A percentile compares a stretch with the other conserved stretches of the same genome.
These are phyloP conservation scores for Lactuca saligna DNA, from an alignment of 129 eudicot species.

Conservation along the genomic window DNA sequence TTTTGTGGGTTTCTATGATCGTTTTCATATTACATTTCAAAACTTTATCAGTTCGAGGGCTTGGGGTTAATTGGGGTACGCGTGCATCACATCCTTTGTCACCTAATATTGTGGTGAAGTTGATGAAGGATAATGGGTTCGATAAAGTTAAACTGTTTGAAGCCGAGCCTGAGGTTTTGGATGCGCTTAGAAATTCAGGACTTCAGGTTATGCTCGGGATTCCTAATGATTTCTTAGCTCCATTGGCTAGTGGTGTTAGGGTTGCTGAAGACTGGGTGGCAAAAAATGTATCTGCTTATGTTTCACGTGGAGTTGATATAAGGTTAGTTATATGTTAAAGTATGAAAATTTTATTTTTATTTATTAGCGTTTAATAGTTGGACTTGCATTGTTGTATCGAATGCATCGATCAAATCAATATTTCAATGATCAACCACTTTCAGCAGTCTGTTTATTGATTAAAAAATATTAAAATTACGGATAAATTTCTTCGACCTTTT, in stretches of 20 bases:
- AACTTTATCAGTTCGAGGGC: conserved; percentile 35
- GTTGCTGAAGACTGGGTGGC: conserved; percentile 80
- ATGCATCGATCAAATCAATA: too few species aligned
- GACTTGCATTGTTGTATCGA: too few species aligned
- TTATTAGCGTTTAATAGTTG: background rate
- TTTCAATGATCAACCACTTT: too few species aligned
- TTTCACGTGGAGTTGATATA: conserved; percentile 76
- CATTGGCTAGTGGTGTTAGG: conserved; percentile 63
- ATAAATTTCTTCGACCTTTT: background rate
- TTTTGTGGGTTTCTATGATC: conserved; percentile 13
- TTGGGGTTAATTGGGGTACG: conserved; percentile 81
- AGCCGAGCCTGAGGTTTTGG: conserved; percentile 67
- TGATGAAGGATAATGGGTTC: conserved; percentile 83
- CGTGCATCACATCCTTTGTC: conserved; percentile 69
- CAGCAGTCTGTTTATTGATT: too few species aligned
- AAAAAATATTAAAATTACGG: too few species aligned
- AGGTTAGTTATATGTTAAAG: conserved; percentile 42
- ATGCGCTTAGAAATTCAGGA: conserved; percentile 76
- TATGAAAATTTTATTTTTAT: too few species aligned
- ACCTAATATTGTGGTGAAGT: conserved; percentile 65
- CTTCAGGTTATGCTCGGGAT: conserved; percentile 96
- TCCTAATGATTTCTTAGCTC: conserved; percentile 78
- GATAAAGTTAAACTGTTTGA: conserved; percentile 87
- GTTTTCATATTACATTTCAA: background rate
- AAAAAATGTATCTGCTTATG: conserved; percentile 62